phyloP scores from a whole-genome alignment of 1,284 basidiomycete species.

The Cryptococcus jaspeensis region DNA sequence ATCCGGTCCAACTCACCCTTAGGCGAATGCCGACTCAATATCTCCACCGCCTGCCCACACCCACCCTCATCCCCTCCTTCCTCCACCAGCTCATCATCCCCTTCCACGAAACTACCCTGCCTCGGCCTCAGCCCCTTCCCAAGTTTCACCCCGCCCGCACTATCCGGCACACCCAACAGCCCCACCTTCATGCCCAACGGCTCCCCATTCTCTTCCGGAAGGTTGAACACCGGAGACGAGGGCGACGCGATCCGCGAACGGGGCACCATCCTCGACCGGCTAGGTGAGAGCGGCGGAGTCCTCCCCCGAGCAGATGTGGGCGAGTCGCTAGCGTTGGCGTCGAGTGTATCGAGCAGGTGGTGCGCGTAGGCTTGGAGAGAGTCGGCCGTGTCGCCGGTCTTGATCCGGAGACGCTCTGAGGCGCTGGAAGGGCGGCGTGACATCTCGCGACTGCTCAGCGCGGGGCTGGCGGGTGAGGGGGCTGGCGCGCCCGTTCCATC shows the following conservation, averaged over 20 bases:
- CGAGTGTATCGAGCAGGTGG: conserved; percentile 33
- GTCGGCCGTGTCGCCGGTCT: conserved; percentile 17
- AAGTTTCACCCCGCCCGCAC: background rate
- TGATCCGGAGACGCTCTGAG: conserved; percentile 8
- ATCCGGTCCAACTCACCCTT: conserved; percentile 62
- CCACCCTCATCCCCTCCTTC: conserved; percentile 59
- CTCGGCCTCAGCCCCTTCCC: conserved; percentile 13
- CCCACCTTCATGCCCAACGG: background rate
- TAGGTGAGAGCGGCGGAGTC: conserved; percentile 16
- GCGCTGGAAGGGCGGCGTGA: conserved; percentile 9
- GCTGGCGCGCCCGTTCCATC: background rate
- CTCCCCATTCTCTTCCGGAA: background rate
- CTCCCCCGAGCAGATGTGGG: background rate
- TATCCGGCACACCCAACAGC: conserved; percentile 6
- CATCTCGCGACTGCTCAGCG: background rate
- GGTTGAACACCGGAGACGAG: background rate
- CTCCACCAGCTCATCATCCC: conserved; percentile 50
- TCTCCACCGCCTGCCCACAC: conserved; percentile 86
- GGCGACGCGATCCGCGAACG: conserved; percentile 5
- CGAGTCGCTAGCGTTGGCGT: background rate
- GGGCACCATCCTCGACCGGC: background rate
- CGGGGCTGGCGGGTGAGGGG: background rate
- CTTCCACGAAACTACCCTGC: conserved; percentile 29
- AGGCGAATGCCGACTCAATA: conserved; percentile 79
- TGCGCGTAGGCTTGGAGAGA: conserved; percentile 35